Evolutionary conservation across 441 rosid species (phyloP).

Genomic region (Gossypium lobatum): DNA sequence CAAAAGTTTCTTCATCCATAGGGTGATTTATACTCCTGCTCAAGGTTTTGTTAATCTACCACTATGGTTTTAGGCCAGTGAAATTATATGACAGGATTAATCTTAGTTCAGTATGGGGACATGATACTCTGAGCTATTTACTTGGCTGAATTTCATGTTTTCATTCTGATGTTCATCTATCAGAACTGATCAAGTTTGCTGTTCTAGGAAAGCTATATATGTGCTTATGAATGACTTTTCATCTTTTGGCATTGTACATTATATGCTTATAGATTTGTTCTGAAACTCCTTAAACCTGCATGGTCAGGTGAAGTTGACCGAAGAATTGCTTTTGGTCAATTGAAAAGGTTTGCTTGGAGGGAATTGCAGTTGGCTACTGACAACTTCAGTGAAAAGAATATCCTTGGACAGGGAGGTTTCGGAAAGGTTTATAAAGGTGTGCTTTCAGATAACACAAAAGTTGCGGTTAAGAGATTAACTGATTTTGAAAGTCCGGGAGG

Average conservation of each 20-base stretch:
- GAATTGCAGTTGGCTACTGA: conserved; percentile 92
- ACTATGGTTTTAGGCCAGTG: neutral
- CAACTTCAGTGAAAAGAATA: conserved; percentile 67
- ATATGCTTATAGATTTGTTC: neutral
- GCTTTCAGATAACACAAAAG: conserved; percentile 66
- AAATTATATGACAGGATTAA: neutral
- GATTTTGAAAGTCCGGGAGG: conserved; percentile 91
- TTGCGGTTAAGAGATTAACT: conserved; percentile 81
- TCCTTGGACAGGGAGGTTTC: conserved; percentile 95
- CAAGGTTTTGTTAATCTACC: neutral
- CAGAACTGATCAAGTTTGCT: neutral
- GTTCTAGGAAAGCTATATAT: neutral
- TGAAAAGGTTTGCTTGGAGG: conserved; percentile 89
- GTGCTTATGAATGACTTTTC: neutral
- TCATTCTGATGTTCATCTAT: neutral
- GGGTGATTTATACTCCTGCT: neutral
- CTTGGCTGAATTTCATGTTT: neutral
- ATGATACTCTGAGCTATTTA: neutral
- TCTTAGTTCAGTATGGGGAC: neutral
- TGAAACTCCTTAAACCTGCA: conserved; percentile 2
- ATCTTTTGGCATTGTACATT: neutral
- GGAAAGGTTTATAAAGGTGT: conserved; percentile 92
- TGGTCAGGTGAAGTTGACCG: conserved; percentile 84
- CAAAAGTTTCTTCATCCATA: too few relatives aligned
- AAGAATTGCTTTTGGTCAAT: conserved; percentile 89